Conservation (phyloP, 2,329 filamentous ascomycete species). For the Neofusicoccum cordaticola region DNA sequence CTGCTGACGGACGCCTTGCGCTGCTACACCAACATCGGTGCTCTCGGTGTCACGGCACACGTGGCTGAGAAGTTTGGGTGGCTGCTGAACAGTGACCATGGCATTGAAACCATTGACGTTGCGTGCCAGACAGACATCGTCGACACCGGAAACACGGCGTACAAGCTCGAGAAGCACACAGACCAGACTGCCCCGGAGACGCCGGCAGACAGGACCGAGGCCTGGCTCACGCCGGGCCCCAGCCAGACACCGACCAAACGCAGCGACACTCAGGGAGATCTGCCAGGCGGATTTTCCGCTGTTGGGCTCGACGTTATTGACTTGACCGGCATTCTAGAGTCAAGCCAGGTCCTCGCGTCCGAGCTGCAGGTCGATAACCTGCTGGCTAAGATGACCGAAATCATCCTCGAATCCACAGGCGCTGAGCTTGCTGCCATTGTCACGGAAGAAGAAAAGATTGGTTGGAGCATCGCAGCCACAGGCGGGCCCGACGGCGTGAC, state of each 20-base stretch:
- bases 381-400: slow-evolving; percentile 76
- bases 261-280: slow-evolving; percentile 47
- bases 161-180: slow-evolving; percentile 45
- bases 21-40: slow-evolving; percentile 67
- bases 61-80: slow-evolving; percentile 67
- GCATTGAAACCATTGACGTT: slow-evolving; percentile 59
- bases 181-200: slow-evolving; percentile 37
- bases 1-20: slow-evolving; percentile 65
- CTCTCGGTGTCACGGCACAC: slow-evolving; percentile 64
- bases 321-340: slow-evolving; percentile 72
- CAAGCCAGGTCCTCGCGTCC: slow-evolving; percentile 76
- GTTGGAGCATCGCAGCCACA: slow-evolving; percentile 72
- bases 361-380: slow-evolving; percentile 73
- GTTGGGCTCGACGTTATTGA: slow-evolving; percentile 75
- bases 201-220: slow-evolving; percentile 47
- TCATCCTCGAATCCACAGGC: slow-evolving; percentile 75
- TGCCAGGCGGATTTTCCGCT: slow-evolving; percentile 64
- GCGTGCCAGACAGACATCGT: slow-evolving; percentile 70
- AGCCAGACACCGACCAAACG: slow-evolving; percentile 39
- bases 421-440: slow-evolving; percentile 72
- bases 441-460: slow-evolving; percentile 63
- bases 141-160: slow-evolving; percentile 40
- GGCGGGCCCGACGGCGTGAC: slow-evolving; percentile 70
- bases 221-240: slow-evolving; percentile 48
- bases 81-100: slow-evolving; percentile 62